These are phyloP conservation scores for Corymbia citriodora DNA, from an alignment of 441 rosid species.

Conservation along the genomic window DNA sequence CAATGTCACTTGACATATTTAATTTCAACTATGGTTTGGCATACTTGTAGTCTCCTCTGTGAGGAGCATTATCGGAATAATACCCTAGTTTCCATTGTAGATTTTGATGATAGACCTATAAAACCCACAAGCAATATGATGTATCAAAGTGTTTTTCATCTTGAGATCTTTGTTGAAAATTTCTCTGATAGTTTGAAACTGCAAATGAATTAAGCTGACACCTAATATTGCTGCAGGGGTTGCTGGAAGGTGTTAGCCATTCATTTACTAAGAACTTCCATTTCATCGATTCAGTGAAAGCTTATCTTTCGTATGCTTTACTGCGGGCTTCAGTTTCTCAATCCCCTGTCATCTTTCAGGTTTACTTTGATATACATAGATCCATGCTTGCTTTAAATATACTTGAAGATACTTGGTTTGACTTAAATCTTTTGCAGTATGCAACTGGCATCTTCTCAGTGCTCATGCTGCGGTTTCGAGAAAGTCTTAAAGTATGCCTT, in stretches of 20 bases:
- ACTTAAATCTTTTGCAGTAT: conserved; percentile 60
- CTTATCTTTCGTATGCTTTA: conserved; percentile 95
- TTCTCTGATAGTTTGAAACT: neutral
- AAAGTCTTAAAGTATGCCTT: conserved; percentile 83
- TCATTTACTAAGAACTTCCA: conserved; percentile 93
- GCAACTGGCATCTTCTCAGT: conserved; percentile 97
- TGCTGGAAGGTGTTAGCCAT: conserved; percentile 93
- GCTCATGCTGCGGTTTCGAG: conserved; percentile 88
- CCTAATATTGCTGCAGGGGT: conserved; percentile 55
- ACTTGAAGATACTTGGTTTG: conserved; percentile 7
- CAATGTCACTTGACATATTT: neutral
- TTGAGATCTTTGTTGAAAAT: neutral
- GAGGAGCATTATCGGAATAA: neutral
- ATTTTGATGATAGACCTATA: neutral
- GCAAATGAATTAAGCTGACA: neutral
- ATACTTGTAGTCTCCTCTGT: neutral
- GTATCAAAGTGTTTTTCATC: neutral
- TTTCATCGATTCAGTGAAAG: conserved; percentile 98
- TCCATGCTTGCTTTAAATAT: conserved; percentile 6
- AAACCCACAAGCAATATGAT: neutral
- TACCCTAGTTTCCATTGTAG: neutral
- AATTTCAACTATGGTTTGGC: neutral
- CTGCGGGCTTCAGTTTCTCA: conserved; percentile 96
- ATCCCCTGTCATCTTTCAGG: conserved; percentile 93
- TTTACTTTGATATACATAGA: conserved; percentile 19